A percentile compares a stretch with the other conserved stretches of the same genome.
These are phyloP conservation scores for Xylariaceae sp. DNA, from an alignment of 2,329 filamentous ascomycete genomes.

Conservation along the genomic window DNA sequence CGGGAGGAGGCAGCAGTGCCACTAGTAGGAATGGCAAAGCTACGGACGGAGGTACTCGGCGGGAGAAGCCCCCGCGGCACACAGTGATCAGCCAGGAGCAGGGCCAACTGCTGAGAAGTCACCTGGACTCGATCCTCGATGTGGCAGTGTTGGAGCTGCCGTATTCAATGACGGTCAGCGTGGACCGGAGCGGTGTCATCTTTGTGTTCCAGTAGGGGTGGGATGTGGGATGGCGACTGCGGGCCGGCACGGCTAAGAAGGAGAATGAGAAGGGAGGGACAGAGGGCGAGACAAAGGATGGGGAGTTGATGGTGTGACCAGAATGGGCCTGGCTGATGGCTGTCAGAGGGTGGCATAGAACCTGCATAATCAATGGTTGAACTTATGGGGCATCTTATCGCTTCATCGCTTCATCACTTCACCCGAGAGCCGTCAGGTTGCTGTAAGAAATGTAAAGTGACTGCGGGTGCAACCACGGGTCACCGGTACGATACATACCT, in stretches of 20 bases:
- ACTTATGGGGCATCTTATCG: no score
- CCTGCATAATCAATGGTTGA: neutral
- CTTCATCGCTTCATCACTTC: no score
- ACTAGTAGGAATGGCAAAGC: slow-evolving; percentile 18
- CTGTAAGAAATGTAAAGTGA: no score
- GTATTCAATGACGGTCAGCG: slow-evolving; percentile 89
- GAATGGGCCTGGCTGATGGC: no score
- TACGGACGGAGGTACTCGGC: slow-evolving; percentile 19
- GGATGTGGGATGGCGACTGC: neutral
- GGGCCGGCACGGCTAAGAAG: neutral
- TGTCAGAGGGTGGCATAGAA: no score
- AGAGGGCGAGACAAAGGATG: neutral
- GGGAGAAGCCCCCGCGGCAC: slow-evolving; percentile 58
- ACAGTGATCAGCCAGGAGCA: slow-evolving; percentile 87
- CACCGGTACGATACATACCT: no score
- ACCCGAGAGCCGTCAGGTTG: no score
- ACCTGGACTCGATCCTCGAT: slow-evolving; percentile 84
- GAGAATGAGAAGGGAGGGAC: neutral
- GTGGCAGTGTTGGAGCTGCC: slow-evolving; percentile 84
- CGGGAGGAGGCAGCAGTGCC: slow-evolving; percentile 24
- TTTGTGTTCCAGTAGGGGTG: slow-evolving; percentile 61
- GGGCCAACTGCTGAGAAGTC: slow-evolving; percentile 77
- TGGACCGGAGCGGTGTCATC: slow-evolving; percentile 82
- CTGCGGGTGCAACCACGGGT: no score
- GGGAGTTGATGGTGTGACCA: neutral